These are phyloP conservation scores for Inga leiocalycina DNA, from an alignment of 306 rosid genomes.

Conservation along the genomic window DNA sequence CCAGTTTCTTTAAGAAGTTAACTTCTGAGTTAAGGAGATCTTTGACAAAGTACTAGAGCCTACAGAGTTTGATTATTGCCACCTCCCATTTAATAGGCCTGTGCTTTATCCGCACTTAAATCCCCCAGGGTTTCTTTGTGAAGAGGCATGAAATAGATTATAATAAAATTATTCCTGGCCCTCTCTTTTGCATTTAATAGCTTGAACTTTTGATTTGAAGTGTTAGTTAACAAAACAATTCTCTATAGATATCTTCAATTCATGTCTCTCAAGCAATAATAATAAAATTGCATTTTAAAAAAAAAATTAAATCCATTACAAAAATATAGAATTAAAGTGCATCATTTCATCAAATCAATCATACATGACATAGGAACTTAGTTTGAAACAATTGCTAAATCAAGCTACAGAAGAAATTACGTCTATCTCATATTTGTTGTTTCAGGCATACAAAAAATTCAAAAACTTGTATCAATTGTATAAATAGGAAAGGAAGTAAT, in stretches of 20 bases:
- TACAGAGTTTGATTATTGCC: not conserved
- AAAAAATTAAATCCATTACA: not conserved
- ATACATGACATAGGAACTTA: not conserved
- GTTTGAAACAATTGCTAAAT: not conserved
- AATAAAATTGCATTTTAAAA: not conserved
- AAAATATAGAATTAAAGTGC: not conserved
- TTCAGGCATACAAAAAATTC: slow-evolving; percentile 20
- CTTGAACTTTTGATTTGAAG: not conserved
- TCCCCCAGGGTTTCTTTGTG: not conserved
- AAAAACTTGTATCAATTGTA: slow-evolving; percentile 7
- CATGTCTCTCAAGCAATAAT: not conserved
- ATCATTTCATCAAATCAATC: not conserved
- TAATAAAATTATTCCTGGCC: not conserved
- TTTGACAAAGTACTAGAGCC: not conserved
- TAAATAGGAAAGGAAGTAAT: not conserved
- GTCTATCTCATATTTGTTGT: not conserved
- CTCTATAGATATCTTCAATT: not conserved
- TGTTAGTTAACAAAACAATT: not conserved
- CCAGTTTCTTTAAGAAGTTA: not conserved
- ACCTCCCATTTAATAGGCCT: not conserved
- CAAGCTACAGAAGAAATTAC: not conserved
- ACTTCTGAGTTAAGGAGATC: not conserved
- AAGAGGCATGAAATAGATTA: not conserved
- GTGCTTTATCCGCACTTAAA: not conserved
- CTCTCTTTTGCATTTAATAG: not conserved